phyloP scores from a whole-genome alignment of 805 yeast genomes.

The Wickerhamomyces ciferrii region DNA sequence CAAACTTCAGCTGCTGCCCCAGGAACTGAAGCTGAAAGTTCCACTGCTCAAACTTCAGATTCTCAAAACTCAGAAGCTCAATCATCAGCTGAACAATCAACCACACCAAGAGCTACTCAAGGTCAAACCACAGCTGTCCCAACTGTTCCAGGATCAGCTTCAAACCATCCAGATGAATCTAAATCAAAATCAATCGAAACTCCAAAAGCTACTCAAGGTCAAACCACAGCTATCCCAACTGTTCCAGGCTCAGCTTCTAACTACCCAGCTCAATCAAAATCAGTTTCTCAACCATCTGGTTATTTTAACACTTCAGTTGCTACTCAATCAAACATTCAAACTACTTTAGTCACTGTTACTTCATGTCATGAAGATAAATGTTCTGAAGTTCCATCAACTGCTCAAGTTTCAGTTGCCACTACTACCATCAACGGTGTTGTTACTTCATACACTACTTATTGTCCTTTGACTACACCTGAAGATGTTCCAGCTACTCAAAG shows the following conservation, averaged over 20 bases:
- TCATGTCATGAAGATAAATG: slow-evolving; percentile 28
- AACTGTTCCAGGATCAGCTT: background rate
- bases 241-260: background rate
- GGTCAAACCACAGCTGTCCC: background rate
- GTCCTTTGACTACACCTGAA: slow-evolving; percentile 6
- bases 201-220: slow-evolving; percentile 2
- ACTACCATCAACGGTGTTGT: slow-evolving; percentile 24
- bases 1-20: slow-evolving; percentile 6
- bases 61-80: background rate
- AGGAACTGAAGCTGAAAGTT: slow-evolving; percentile 1
- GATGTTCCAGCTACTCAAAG: background rate
- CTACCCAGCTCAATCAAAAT: too few relatives aligned
- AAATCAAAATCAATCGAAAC: too few relatives aligned
- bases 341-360: slow-evolving; percentile 31
- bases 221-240: background rate
- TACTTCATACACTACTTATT: slow-evolving; percentile 9
- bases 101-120: slow-evolving; percentile 4
- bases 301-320: background rate
- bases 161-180: too few relatives aligned
- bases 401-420: slow-evolving; percentile 29
- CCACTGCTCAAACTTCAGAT: slow-evolving; percentile 2
- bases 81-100: background rate
- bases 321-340: slow-evolving; percentile 8
- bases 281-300: background rate
- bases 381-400: slow-evolving; percentile 25